These are phyloP conservation scores for Talaromyces nanjingensis DNA, from an alignment of 495 filamentous ascomycete species.

Conservation along the genomic window DNA sequence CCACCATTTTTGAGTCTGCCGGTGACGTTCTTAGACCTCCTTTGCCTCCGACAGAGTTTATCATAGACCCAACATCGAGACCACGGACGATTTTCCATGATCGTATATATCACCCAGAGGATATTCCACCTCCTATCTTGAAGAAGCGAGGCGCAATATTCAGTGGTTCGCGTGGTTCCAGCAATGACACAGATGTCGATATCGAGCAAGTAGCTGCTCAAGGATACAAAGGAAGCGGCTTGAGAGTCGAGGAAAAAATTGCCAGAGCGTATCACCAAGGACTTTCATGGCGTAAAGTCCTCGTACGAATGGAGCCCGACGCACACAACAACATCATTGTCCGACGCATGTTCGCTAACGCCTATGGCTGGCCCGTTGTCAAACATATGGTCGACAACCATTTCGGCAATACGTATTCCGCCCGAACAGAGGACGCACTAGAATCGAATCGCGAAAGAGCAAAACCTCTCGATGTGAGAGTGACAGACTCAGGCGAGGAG, in stretches of 20 bases:
- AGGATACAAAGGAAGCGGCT: constrained; percentile 38
- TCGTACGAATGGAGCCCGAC: constrained; percentile 91
- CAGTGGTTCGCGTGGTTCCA: constrained; percentile 8
- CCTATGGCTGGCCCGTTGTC: constrained; percentile 94
- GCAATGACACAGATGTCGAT: constrained; percentile 13
- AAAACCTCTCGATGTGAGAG: constrained; percentile 28
- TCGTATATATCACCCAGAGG: constrained; percentile 84
- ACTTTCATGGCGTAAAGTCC: constrained; percentile 90
- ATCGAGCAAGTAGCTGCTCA: constrained; percentile 9
- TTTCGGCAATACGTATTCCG: constrained; percentile 62
- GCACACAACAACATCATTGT: constrained; percentile 98
- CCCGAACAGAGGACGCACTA: constrained; percentile 51
- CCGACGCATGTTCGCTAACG: constrained; percentile 90
- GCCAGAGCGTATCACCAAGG: constrained; percentile 87
- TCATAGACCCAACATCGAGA: constrained; percentile 75
- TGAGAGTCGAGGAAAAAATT: constrained; percentile 96
- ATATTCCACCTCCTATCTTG: constrained; percentile 73
- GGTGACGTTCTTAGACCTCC: constrained; percentile 88
- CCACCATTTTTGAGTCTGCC: constrained; percentile 90
- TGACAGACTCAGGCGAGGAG: constrained; percentile 41
- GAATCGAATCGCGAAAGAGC: constrained; percentile 45
- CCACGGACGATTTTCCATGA: constrained; percentile 95
- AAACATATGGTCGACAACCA: constrained; percentile 92
- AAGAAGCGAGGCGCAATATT: constrained; percentile 8
- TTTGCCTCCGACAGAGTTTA: constrained; percentile 68